Percentiles rank a stretch among this genome's conserved stretches.
Evolutionary conservation across 1,139 yeast species (phyloP).

Genomic region (Candida tunisiensis): DNA sequence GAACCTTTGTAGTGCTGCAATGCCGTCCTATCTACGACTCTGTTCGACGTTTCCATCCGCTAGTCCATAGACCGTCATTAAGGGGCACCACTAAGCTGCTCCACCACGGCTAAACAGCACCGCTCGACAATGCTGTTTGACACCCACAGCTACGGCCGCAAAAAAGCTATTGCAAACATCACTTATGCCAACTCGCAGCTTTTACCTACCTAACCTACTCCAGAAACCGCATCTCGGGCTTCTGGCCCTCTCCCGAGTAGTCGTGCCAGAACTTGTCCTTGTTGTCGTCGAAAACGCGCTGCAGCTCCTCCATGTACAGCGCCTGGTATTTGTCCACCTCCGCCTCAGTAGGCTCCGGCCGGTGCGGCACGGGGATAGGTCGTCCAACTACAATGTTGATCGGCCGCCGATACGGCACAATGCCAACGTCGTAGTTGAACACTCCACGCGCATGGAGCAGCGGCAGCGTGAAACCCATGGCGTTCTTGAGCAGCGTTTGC

Average conservation of each 20-base stretch:
- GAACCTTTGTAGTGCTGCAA: too few relatives aligned
- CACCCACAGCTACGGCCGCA: too few relatives aligned
- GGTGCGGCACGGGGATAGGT: slow-evolving; percentile 56
- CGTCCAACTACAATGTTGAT: slow-evolving; percentile 59
- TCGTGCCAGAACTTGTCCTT: slow-evolving; percentile 29
- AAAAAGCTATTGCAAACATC: too few relatives aligned
- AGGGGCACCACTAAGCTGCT: too few relatives aligned
- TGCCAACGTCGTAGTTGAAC: slow-evolving; percentile 83
- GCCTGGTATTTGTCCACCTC: slow-evolving; percentile 58
- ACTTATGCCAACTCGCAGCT: too few relatives aligned
- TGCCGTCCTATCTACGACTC: too few relatives aligned
- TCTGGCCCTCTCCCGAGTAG: slow-evolving; percentile 2
- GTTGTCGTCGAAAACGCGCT: slow-evolving; percentile 50
- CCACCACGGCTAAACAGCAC: too few relatives aligned
- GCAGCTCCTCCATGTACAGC: slow-evolving; percentile 51
- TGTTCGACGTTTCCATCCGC: too few relatives aligned
- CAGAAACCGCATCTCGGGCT: too few relatives aligned
- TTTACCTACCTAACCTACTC: too few relatives aligned
- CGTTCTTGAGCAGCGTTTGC: slow-evolving; percentile 57
- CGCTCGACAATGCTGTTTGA: too few relatives aligned
- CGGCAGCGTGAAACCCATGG: slow-evolving; percentile 74
- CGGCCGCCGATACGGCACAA: slow-evolving; percentile 71
- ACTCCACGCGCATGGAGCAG: slow-evolving; percentile 86
- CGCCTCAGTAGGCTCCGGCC: slow-evolving; percentile 26
- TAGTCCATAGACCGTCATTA: too few relatives aligned